Percentiles rank a stretch among this genome's conserved stretches.
Conservation (phyloP, 2,329 filamentous ascomycete genomes). For the Bretziella fagacearum region DNA sequence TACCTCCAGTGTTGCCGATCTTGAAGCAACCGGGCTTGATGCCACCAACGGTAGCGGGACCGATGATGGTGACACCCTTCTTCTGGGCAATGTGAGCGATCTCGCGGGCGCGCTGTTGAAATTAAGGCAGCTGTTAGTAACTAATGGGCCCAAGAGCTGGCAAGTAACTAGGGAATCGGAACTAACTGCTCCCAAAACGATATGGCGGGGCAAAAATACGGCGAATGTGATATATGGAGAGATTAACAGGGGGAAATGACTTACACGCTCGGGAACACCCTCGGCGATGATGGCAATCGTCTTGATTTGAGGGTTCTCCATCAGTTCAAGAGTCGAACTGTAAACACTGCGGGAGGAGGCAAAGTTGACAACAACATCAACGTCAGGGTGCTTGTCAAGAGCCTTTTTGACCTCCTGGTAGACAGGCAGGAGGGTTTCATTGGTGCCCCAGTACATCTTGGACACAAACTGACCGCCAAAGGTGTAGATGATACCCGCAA, state of each 20-base stretch:
- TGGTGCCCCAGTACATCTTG: conserved; percentile 99
- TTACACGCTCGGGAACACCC: conserved; percentile 92
- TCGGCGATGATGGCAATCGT: conserved; percentile 99
- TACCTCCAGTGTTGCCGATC: conserved; percentile 99
- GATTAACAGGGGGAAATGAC: conserved; percentile 22
- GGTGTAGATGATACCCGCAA: conserved; percentile 98
- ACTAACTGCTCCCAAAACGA: no score
- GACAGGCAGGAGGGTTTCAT: conserved; percentile 93
- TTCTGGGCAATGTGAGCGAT: conserved; percentile 92
- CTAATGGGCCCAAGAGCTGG: background rate
- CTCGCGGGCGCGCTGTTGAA: conserved; percentile 70
- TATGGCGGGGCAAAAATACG: conserved; percentile 23
- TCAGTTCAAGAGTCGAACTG: conserved; percentile 95
- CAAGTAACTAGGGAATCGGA: no score
- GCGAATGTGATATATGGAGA: background rate
- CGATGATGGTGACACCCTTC: conserved; percentile 98
- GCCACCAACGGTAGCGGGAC: conserved; percentile 92
- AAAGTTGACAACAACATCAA: conserved; percentile 98
- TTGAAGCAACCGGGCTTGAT: conserved; percentile 99
- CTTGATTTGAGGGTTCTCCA: conserved; percentile 93
- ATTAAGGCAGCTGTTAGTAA: background rate
- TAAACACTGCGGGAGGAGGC: conserved; percentile 97
- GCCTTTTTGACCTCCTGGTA: conserved; percentile 92
- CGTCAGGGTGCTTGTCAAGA: conserved; percentile 88
- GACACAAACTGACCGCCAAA: conserved; percentile 99